Percentiles rank a stretch among this genome's conserved stretches.
Conservation (phyloP, 768 basidiomycete genomes). For the Calocybe indica region DNA sequence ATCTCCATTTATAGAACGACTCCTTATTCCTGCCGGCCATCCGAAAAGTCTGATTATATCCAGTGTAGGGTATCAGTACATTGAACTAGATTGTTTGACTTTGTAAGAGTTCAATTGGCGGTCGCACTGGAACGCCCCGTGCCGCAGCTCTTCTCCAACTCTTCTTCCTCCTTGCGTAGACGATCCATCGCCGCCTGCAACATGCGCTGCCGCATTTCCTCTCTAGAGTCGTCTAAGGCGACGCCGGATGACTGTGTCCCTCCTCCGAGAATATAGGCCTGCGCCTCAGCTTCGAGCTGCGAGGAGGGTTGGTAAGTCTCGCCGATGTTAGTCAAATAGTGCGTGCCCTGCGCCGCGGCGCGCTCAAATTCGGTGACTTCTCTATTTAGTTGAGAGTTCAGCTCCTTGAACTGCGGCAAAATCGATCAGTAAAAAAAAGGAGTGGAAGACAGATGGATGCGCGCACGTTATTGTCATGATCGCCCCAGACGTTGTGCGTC, state of each 20-base stretch:
- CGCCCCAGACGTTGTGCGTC: slow-evolving; percentile 68
- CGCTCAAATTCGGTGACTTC: slow-evolving; percentile 69
- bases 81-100: no score
- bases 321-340: slow-evolving; percentile 36
- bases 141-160: slow-evolving; percentile 68
- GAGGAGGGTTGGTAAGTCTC: slow-evolving; percentile 49
- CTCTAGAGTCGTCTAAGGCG: slow-evolving; percentile 35
- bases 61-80: no score
- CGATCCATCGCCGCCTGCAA: slow-evolving; percentile 60
- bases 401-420: slow-evolving; percentile 57
- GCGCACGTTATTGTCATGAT: slow-evolving; percentile 70
- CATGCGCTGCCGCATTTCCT: slow-evolving; percentile 50
- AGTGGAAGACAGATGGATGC: background rate
- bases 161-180: slow-evolving; percentile 60
- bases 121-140: slow-evolving; percentile 21
- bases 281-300: slow-evolving; percentile 51
- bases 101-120: no score
- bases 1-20: no score
- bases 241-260: slow-evolving; percentile 22
- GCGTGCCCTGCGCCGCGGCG: slow-evolving; percentile 43
- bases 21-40: no score
- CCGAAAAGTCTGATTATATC: no score
- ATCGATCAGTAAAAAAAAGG: background rate
- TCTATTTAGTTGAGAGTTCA: slow-evolving; percentile 69
- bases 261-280: slow-evolving; percentile 39